These are phyloP conservation scores for Ustilago esculenta DNA, from an alignment of 1,284 basidiomycete species.

Conservation along the genomic window DNA sequence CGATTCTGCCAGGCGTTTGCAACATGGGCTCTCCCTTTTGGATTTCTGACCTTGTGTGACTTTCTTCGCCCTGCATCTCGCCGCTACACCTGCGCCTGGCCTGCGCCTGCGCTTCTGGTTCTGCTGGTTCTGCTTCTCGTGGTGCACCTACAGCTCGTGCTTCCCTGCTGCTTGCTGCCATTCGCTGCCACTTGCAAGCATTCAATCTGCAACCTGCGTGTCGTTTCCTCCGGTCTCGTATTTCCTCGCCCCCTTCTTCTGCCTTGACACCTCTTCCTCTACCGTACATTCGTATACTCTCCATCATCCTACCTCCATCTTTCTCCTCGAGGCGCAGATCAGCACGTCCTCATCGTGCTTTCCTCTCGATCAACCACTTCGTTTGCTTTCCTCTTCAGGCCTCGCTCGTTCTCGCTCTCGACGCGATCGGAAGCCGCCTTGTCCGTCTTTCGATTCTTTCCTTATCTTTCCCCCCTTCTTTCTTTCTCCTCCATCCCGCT, in stretches of 20 bases:
- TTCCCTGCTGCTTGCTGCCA: slow-evolving; percentile 3
- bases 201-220: slow-evolving; percentile 46
- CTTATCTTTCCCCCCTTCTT: background rate
- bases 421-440: slow-evolving; percentile 16
- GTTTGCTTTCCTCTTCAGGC: slow-evolving; percentile 3
- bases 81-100: slow-evolving; percentile 5
- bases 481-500: background rate
- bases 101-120: slow-evolving; percentile 23
- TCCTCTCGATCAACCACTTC: slow-evolving; percentile 1
- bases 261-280: slow-evolving; percentile 5
- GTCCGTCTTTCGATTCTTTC: background rate
- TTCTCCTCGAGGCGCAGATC: slow-evolving; percentile 13
- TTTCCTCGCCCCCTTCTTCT: background rate
- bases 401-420: slow-evolving; percentile 3
- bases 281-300: slow-evolving; percentile 7
- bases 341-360: slow-evolving; percentile 15
- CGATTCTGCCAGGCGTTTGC: slow-evolving; percentile 1
- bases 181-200: slow-evolving; percentile 24
- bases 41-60: slow-evolving; percentile 2
- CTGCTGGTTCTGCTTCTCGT: slow-evolving; percentile 1
- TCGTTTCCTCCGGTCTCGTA: slow-evolving; percentile 18
- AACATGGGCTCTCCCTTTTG: slow-evolving; percentile 3
- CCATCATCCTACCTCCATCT: slow-evolving; percentile 3
- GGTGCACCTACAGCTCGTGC: background rate
- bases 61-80: slow-evolving; percentile 28